phyloP scores from a whole-genome alignment of 2,329 filamentous ascomycete genomes.

The Colletotrichum sansevieriae region DNA sequence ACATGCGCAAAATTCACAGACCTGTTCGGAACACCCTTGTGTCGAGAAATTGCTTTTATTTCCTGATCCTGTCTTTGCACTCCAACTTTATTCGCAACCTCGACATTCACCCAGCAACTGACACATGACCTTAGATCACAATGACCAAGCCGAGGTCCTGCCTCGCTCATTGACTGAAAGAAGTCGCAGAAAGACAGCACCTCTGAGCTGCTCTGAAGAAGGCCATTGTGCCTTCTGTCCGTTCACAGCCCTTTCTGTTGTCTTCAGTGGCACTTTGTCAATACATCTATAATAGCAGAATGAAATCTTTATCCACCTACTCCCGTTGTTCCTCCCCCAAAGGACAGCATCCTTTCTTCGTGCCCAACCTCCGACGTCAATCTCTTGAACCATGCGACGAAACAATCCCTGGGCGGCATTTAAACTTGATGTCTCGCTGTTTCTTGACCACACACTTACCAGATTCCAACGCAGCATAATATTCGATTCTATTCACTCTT shows the following conservation, averaged over 20 bases:
- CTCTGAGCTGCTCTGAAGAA: neutral
- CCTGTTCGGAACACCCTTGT: slow-evolving; percentile 50
- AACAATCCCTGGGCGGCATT: neutral
- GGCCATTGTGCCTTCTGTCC: neutral
- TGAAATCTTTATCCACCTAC: slow-evolving; percentile 3
- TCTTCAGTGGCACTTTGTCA: neutral
- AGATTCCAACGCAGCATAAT: neutral
- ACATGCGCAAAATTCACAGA: slow-evolving; percentile 48
- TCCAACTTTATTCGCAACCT: slow-evolving; percentile 6
- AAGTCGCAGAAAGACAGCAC: neutral
- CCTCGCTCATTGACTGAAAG: neutral
- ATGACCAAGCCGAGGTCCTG: neutral
- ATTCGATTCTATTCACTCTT: neutral
- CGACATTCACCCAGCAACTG: slow-evolving; percentile 3
- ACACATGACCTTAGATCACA: slow-evolving; percentile 25
- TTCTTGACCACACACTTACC: neutral
- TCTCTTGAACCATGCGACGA: neutral
- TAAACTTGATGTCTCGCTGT: slow-evolving; percentile 10
- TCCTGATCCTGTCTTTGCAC: slow-evolving; percentile 34
- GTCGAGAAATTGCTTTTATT: slow-evolving; percentile 48
- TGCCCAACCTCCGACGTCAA: no score
- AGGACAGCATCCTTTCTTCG: neutral
- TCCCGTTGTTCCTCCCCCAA: neutral
- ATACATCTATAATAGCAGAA: slow-evolving; percentile 7
- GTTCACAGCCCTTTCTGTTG: neutral